These are phyloP conservation scores for Colletotrichum sp. DNA, from an alignment of 2,329 filamentous ascomycete genomes.

Conservation along the genomic window DNA sequence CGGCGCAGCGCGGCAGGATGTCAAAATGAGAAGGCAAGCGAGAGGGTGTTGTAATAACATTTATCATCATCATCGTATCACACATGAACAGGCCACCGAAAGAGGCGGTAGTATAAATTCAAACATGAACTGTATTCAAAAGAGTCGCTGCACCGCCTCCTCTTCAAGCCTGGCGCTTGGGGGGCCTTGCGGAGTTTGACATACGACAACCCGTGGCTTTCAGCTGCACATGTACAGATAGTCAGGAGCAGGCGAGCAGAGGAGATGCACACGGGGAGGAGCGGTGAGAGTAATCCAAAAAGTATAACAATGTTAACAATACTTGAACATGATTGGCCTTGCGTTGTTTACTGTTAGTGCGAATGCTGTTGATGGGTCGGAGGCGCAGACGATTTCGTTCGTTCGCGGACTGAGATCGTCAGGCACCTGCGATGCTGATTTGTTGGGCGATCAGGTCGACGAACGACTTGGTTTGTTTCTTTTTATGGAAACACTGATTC, in stretches of 20 bases:
- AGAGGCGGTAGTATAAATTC: neutral
- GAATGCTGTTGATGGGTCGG: fast-evolving
- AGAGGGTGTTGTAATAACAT: constrained; percentile 5
- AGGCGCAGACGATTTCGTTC: neutral
- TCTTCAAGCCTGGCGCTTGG: constrained; percentile 24
- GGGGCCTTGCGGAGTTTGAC: neutral
- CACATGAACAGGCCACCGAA: neutral
- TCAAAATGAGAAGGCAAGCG: neutral
- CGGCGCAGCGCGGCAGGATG: neutral
- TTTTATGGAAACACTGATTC: neutral
- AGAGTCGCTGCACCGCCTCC: constrained; percentile 1
- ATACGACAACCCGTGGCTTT: neutral
- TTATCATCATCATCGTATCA: neutral
- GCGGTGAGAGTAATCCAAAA: neutral
- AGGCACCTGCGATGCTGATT: neutral
- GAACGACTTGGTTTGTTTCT: neutral
- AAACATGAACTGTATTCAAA: neutral
- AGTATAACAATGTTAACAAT: neutral
- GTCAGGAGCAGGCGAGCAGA: neutral
- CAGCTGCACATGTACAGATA: neutral
- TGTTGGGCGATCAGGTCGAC: neutral
- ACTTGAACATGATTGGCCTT: neutral
- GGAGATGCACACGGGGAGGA: neutral
- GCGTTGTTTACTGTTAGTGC: fast-evolving
- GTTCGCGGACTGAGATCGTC: neutral